Conservation (phyloP, 1,139 yeast species). For the Hyphopichia pseudoburtonii region DNA sequence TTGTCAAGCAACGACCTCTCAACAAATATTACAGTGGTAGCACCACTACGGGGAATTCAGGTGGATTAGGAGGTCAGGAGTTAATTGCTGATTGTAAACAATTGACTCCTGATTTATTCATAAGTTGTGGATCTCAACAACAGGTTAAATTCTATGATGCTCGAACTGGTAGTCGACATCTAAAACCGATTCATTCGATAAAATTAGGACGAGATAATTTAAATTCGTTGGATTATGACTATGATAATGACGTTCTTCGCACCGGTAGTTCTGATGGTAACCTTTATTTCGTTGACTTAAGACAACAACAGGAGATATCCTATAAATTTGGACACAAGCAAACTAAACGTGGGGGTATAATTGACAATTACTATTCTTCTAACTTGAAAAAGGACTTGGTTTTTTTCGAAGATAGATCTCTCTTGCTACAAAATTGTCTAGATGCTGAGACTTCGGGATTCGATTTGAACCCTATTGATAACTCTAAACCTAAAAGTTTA, state of each 20-base stretch:
- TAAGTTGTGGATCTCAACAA: no score
- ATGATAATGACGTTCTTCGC: constrained; percentile 9
- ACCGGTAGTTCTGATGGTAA: constrained; percentile 31
- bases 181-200: constrained; percentile 9
- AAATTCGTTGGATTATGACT: constrained; percentile 19
- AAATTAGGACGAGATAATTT: constrained; percentile 31
- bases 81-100: no score
- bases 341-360: constrained; percentile 12
- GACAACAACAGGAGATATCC: constrained; percentile 21
- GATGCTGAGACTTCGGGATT: not conserved
- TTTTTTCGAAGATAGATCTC: not conserved
- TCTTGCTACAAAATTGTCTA: not conserved
- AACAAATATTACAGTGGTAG: no score
- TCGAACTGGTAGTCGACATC: no score
- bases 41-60: no score
- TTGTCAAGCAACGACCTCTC: constrained; percentile 10
- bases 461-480: not conserved
- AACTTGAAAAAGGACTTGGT: constrained; percentile 4
- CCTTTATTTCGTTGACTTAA: constrained; percentile 27
- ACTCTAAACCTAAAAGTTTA: not conserved
- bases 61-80: no score
- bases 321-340: constrained; percentile 27
- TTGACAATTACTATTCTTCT: not conserved
- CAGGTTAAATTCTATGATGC: no score
- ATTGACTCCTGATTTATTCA: no score